Conservation (phyloP, 345 rosid species). For the Populus pruinosa region DNA sequence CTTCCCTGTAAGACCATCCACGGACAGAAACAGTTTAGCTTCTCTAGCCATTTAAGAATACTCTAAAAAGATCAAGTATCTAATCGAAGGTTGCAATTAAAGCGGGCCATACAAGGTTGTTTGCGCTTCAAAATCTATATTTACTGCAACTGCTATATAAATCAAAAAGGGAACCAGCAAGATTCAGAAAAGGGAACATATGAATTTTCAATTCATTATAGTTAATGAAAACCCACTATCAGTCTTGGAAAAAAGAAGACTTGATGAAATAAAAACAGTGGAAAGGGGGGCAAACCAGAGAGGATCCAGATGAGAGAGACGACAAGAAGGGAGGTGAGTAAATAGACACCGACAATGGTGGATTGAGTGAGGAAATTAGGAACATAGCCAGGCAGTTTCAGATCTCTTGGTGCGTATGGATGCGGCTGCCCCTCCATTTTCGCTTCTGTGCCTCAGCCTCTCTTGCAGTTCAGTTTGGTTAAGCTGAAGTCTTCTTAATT, state of each 20-base stretch:
- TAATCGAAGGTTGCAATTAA: neutral
- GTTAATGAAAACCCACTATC: neutral
- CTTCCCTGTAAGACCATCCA: neutral
- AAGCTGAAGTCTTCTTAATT: no score
- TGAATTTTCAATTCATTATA: neutral
- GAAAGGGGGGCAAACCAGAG: slow-evolving; percentile 44
- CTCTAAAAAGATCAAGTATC: neutral
- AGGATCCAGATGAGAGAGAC: slow-evolving; percentile 60
- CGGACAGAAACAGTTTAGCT: neutral
- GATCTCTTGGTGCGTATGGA: slow-evolving; percentile 82
- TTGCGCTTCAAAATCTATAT: neutral
- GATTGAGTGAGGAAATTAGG: slow-evolving; percentile 59
- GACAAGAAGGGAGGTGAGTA: slow-evolving; percentile 46
- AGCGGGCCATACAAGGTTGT: neutral
- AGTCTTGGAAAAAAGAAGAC: neutral
- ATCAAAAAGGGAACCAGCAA: neutral
- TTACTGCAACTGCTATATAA: neutral
- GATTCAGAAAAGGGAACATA: neutral
- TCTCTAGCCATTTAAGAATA: neutral
- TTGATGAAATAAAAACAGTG: neutral
- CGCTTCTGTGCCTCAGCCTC: neutral
- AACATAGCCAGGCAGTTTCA: slow-evolving; percentile 57
- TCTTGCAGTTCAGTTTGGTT: neutral
- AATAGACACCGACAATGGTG: slow-evolving; percentile 51
- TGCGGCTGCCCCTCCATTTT: slow-evolving; percentile 35